phyloP scores from a whole-genome alignment of 1,284 basidiomycete genomes.

The Puccinia triticina region DNA sequence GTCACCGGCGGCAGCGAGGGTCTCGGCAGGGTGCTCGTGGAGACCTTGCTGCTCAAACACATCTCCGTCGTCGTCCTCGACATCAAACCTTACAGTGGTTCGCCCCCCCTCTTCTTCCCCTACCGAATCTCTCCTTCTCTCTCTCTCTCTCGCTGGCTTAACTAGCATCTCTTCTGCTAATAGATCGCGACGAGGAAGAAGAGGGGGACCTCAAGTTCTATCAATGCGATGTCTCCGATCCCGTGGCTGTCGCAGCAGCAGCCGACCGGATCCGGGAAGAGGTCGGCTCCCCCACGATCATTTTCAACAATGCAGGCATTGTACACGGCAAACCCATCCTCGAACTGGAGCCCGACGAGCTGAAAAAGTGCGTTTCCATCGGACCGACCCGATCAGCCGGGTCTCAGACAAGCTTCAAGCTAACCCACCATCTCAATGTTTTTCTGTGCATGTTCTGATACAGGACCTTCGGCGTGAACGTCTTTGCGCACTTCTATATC shows the following conservation, averaged over 20 bases:
- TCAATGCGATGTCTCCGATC: slow-evolving; percentile 45
- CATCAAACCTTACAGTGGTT: slow-evolving; percentile 24
- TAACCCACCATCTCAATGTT: neutral
- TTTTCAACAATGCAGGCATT: slow-evolving; percentile 96
- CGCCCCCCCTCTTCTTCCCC: neutral
- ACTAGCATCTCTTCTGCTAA: neutral
- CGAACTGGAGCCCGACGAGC: slow-evolving; percentile 74
- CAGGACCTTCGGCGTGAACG: slow-evolving; percentile 88
- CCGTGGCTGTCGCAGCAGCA: neutral
- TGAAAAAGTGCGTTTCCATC: slow-evolving; percentile 62
- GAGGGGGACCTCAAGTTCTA: slow-evolving; percentile 19
- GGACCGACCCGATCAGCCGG: too few species aligned
- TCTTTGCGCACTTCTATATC: slow-evolving; percentile 84
- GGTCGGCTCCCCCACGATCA: slow-evolving; percentile 83
- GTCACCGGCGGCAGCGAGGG: slow-evolving; percentile 38
- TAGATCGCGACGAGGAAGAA: slow-evolving; percentile 9
- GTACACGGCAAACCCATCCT: slow-evolving; percentile 83
- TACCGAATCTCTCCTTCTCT: neutral
- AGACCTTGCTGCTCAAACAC: slow-evolving; percentile 33
- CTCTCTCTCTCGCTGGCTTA: too few species aligned
- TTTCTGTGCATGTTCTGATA: neutral
- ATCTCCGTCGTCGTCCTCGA: slow-evolving; percentile 31
- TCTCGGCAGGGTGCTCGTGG: slow-evolving; percentile 26
- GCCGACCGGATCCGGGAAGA: slow-evolving; percentile 58
- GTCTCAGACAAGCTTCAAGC: slow-evolving; percentile 10